A percentile compares a stretch with the other conserved stretches of the same genome.
These are phyloP conservation scores for Emericellopsis terricola DNA, from an alignment of 495 filamentous ascomycete genomes.

Conservation along the genomic window DNA sequence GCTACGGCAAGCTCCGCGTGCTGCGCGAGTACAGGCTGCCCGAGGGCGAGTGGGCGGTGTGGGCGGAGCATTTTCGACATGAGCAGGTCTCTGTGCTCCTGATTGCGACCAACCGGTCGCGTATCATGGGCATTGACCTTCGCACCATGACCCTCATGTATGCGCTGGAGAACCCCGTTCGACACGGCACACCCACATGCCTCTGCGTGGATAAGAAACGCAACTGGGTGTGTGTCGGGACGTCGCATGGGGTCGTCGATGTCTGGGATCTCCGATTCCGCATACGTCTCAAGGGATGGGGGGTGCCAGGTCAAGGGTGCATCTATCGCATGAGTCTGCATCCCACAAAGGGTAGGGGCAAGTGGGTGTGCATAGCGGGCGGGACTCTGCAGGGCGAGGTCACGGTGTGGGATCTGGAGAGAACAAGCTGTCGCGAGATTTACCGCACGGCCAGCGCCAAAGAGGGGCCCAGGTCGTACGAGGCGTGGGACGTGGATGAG, in stretches of 20 bases:
- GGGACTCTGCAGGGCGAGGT: slow-evolving; percentile 85
- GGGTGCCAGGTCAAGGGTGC: slow-evolving; percentile 58
- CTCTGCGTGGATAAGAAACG: slow-evolving; percentile 74
- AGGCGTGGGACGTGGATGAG: slow-evolving; percentile 79
- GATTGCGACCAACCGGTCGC: slow-evolving; percentile 71
- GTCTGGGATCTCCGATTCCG: slow-evolving; percentile 94
- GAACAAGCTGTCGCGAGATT: slow-evolving; percentile 72
- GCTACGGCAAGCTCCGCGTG: slow-evolving; percentile 60
- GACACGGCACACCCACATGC: slow-evolving; percentile 84
- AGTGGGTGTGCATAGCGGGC: slow-evolving; percentile 72
- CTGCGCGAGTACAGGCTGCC: slow-evolving; percentile 71
- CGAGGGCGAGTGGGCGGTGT: slow-evolving; percentile 59
- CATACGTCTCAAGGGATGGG: slow-evolving; percentile 75
- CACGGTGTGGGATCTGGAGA: slow-evolving; percentile 91
- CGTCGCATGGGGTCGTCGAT: slow-evolving; percentile 81
- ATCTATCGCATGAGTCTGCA: slow-evolving; percentile 71
- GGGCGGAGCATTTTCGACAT: slow-evolving; percentile 80
- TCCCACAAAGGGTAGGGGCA: slow-evolving; percentile 54
- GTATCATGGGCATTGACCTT: slow-evolving; percentile 70
- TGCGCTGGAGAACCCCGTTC: slow-evolving; percentile 70
- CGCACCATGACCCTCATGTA: slow-evolving; percentile 73
- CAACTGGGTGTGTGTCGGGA: slow-evolving; percentile 82
- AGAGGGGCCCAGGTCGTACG: slow-evolving; percentile 49
- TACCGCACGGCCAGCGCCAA: slow-evolving; percentile 47
- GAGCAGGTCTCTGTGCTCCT: slow-evolving; percentile 67